Conservation (phyloP, 2,329 filamentous ascomycete species). For the Elsinoe necatrix region DNA sequence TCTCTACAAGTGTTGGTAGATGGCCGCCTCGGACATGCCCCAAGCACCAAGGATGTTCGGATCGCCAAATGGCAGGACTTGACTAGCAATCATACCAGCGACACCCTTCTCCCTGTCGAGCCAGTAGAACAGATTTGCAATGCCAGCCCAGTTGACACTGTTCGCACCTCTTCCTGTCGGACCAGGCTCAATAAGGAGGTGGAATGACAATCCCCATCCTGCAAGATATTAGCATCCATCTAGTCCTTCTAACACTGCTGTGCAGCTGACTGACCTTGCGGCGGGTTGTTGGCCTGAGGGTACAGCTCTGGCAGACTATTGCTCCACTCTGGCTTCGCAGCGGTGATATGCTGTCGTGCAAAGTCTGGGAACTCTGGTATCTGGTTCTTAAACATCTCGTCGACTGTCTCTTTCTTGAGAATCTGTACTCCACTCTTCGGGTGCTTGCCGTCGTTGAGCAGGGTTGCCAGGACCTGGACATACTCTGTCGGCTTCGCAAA, state of each 20-base stretch:
- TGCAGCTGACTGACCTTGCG: slow-evolving; percentile 41
- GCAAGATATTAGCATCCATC: not conserved
- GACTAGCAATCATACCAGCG: slow-evolving; percentile 32
- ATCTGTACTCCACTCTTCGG: slow-evolving; percentile 49
- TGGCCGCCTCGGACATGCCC: slow-evolving; percentile 27
- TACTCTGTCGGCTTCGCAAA: slow-evolving; percentile 55
- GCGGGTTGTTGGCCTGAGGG: slow-evolving; percentile 38
- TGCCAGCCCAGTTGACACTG: slow-evolving; percentile 31
- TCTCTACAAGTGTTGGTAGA: slow-evolving; percentile 20
- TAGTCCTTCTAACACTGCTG: not conserved
- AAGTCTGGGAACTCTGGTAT: slow-evolving; percentile 30
- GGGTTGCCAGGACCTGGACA: slow-evolving; percentile 48
- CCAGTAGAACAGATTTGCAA: slow-evolving; percentile 34
- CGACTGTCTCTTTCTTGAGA: slow-evolving; percentile 49
- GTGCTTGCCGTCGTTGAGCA: slow-evolving; percentile 57
- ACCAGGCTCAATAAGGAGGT: slow-evolving; percentile 29
- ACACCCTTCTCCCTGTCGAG: slow-evolving; percentile 32
- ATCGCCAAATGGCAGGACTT: slow-evolving; percentile 33
- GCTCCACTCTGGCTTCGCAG: slow-evolving; percentile 29
- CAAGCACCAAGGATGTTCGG: slow-evolving; percentile 28
- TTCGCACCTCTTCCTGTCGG: slow-evolving; percentile 29
- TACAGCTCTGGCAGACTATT: slow-evolving; percentile 40
- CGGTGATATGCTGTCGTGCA: slow-evolving; percentile 26
- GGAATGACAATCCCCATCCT: slow-evolving; percentile 46
- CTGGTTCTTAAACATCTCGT: slow-evolving; percentile 56